phyloP scores from a whole-genome alignment of 306 rosid species.

The Calophaca sinica region DNA sequence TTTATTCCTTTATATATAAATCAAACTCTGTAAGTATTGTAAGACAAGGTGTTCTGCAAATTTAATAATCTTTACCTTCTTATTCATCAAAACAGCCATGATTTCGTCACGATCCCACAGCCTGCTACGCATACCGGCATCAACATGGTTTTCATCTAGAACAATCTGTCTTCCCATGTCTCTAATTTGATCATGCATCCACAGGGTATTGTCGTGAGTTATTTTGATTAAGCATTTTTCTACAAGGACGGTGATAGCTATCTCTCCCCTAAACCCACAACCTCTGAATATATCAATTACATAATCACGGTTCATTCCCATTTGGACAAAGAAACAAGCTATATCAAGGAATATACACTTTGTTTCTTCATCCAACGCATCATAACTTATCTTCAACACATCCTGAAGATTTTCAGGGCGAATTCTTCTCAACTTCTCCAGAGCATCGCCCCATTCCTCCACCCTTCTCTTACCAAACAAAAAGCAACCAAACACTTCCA shows the following conservation, averaged over 20 bases:
- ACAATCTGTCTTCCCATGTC: slow-evolving; percentile 80
- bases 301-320: slow-evolving; percentile 54
- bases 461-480: slow-evolving; percentile 56
- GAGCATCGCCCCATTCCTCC: slow-evolving; percentile 60
- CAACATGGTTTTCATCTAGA: slow-evolving; percentile 31
- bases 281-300: slow-evolving; percentile 63
- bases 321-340: slow-evolving; percentile 61
- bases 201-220: slow-evolving; percentile 42
- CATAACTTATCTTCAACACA: slow-evolving; percentile 66
- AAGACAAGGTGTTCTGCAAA: slow-evolving; percentile 1
- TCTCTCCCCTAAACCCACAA: slow-evolving; percentile 67
- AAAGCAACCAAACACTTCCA: slow-evolving; percentile 72
- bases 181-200: slow-evolving; percentile 79
- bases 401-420: slow-evolving; percentile 60
- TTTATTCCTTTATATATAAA: background rate
- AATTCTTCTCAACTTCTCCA: slow-evolving; percentile 51
- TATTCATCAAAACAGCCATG: slow-evolving; percentile 51
- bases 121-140: slow-evolving; percentile 64
- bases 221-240: slow-evolving; percentile 66
- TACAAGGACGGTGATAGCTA: slow-evolving; percentile 46
- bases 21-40: background rate
- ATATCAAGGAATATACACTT: slow-evolving; percentile 68
- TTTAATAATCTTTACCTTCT: slow-evolving; percentile 47
- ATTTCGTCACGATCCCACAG: slow-evolving; percentile 66
- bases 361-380: slow-evolving; percentile 56